Percentiles rank a stretch among this genome's conserved stretches.
These are phyloP conservation scores for Xylaria sp. DNA, from an alignment of 2,329 filamentous ascomycete species.

Conservation along the genomic window DNA sequence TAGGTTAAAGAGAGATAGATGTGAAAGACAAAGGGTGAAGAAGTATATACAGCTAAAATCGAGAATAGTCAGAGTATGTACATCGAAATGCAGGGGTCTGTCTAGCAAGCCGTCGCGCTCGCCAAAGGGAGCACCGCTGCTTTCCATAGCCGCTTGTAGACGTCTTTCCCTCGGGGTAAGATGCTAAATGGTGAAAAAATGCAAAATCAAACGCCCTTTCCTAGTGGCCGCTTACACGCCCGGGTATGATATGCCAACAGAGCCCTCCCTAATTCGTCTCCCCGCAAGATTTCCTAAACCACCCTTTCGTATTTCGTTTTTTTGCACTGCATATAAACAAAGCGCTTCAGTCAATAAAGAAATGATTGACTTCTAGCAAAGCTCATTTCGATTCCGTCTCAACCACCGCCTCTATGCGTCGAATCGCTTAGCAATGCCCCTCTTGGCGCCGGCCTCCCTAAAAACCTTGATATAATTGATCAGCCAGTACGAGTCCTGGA, in stretches of 20 bases:
- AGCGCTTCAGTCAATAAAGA: constrained; percentile 9
- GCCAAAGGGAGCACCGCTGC: background rate
- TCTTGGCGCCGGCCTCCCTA: constrained; percentile 27
- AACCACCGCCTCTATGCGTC: constrained; percentile 27
- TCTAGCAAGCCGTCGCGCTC: background rate
- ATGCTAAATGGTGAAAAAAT: constrained; percentile 18
- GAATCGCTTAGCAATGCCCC: constrained; percentile 27
- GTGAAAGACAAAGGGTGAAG: background rate
- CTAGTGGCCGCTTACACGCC: constrained; percentile 5
- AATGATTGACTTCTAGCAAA: background rate
- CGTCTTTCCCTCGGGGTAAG: constrained; percentile 12
- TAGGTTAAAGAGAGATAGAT: background rate
- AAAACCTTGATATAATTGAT: constrained; percentile 75
- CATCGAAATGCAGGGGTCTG: constrained; percentile 22
- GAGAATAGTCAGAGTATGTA: constrained; percentile 27
- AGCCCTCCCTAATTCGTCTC: constrained; percentile 16
- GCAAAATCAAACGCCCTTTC: constrained; percentile 19
- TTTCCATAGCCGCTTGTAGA: constrained; percentile 1
- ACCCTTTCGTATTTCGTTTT: background rate
- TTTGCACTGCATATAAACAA: background rate
- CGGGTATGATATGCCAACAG: constrained; percentile 19
- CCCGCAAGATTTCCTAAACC: constrained; percentile 15
- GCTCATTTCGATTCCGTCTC: constrained; percentile 3
- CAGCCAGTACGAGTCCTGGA: constrained; percentile 76
- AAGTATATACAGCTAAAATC: constrained; percentile 30